A percentile compares a stretch with the other conserved stretches of the same genome.
Evolutionary conservation across 2,329 filamentous ascomycete genomes (phyloP).

Genomic region (Neofusicoccum cordaticola): DNA sequence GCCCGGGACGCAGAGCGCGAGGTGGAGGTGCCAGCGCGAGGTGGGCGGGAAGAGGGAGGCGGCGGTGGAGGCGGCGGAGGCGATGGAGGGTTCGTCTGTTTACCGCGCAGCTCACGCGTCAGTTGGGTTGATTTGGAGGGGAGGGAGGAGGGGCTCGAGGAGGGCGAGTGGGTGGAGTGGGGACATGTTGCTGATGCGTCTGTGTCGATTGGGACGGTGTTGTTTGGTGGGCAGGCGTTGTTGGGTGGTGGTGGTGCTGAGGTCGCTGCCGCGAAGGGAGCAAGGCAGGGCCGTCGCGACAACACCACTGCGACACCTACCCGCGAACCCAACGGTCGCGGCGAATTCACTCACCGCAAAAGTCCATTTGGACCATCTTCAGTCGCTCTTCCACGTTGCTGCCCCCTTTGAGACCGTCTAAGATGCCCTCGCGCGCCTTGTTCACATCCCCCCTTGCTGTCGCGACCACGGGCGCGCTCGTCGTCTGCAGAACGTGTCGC

Average conservation of each 20-base stretch:
- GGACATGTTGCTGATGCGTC: too few relatives aligned
- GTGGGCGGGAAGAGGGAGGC: constrained; percentile 50
- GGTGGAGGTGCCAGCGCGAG: constrained; percentile 48
- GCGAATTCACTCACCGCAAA: constrained; percentile 47
- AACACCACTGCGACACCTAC: too few relatives aligned
- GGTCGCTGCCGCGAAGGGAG: too few relatives aligned
- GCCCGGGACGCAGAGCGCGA: constrained; percentile 69
- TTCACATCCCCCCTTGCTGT: constrained; percentile 57
- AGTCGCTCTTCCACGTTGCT: constrained; percentile 47
- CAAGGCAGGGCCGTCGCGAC: too few relatives aligned
- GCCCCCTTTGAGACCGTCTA: constrained; percentile 45
- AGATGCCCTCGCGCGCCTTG: constrained; percentile 48
- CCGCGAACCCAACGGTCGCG: too few relatives aligned
- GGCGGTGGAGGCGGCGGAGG: constrained; percentile 54
- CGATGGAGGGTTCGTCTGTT: constrained; percentile 62
- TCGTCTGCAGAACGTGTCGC: constrained; percentile 56
- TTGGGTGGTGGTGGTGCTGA: too few relatives aligned
- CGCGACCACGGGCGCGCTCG: constrained; percentile 57
- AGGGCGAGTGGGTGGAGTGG: too few relatives aligned
- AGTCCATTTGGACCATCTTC: constrained; percentile 54
- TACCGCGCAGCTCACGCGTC: too few relatives aligned
- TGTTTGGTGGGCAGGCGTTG: too few relatives aligned
- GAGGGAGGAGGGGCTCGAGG: too few relatives aligned
- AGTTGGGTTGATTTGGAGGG: too few relatives aligned
- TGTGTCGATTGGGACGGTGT: too few relatives aligned